Evolutionary conservation across 257 asterid species (phyloP).

Genomic region (Lantana camara): DNA sequence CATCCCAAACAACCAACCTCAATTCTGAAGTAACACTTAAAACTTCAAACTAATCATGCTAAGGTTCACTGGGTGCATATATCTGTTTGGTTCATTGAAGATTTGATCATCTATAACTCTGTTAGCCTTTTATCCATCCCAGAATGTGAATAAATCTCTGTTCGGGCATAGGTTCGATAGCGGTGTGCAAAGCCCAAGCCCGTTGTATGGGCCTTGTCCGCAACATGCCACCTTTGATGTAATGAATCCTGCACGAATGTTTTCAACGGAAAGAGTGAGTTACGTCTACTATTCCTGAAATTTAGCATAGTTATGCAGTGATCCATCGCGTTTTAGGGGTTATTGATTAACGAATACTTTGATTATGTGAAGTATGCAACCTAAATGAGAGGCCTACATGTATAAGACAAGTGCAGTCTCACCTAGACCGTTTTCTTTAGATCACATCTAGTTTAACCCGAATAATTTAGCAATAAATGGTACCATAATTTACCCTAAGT

Average conservation of each 20-base stretch:
- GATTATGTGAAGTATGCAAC: too few species aligned
- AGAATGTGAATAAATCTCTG: conserved; percentile 65
- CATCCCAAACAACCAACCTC: background rate
- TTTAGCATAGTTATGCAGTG: too few species aligned
- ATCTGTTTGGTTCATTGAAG: conserved; percentile 45
- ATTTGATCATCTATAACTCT: conserved; percentile 67
- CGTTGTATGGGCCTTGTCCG: conserved; percentile 94
- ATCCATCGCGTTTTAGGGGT: too few species aligned
- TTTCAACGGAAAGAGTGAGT: too few species aligned
- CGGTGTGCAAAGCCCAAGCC: conserved; percentile 80
- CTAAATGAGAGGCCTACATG: too few species aligned
- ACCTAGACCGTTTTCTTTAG: too few species aligned
- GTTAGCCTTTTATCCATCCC: conserved; percentile 90
- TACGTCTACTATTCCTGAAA: too few species aligned
- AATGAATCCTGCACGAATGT: conserved; percentile 51
- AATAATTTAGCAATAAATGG: too few species aligned
- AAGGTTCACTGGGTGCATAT: conserved; percentile 92
- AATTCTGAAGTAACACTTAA: background rate
- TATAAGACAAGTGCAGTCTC: too few species aligned
- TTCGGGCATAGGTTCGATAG: conserved; percentile 67
- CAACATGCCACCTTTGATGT: conserved; percentile 85
- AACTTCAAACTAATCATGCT: conserved; percentile 39
- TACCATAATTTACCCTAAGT: too few species aligned
- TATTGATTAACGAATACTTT: too few species aligned
- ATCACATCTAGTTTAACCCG: too few species aligned